Percentiles rank a stretch among this genome's conserved stretches.
phyloP scores from a whole-genome alignment of 148 eudicot genomes.

The Spergularia marina region DNA sequence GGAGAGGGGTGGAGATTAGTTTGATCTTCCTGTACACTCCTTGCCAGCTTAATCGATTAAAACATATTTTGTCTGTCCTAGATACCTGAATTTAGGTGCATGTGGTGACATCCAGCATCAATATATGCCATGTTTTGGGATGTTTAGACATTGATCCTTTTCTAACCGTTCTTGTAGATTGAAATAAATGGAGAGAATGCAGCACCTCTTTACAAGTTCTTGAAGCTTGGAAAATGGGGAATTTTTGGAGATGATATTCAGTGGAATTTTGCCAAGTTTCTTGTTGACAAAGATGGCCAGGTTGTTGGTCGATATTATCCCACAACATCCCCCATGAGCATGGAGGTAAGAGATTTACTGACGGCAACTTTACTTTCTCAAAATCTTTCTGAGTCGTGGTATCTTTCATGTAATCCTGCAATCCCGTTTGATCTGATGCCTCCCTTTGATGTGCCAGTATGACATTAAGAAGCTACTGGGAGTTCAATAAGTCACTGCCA shows the following conservation, averaged over 20 bases:
- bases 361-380: background rate
- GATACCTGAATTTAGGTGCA: too few species aligned
- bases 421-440: background rate
- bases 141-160: too few species aligned
- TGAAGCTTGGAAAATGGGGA: constrained; percentile 65
- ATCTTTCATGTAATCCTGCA: background rate
- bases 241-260: constrained; percentile 62
- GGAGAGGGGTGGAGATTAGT: too few species aligned
- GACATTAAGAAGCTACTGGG: constrained; percentile 61
- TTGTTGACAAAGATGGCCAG: constrained; percentile 54
- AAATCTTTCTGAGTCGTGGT: background rate
- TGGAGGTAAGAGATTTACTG: constrained; percentile 45
- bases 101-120: too few species aligned
- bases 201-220: constrained; percentile 56
- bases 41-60: too few species aligned
- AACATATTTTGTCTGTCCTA: too few species aligned
- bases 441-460: constrained; percentile 42
- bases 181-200: constrained; percentile 63
- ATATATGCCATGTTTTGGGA: too few species aligned
- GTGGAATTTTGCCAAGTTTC: constrained; percentile 81
- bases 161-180: constrained; percentile 28
- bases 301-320: constrained; percentile 68
- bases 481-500: constrained; percentile 9
- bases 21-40: too few species aligned
- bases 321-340: constrained; percentile 62